phyloP scores from a whole-genome alignment of 2,329 filamentous ascomycete species.

The Scedosporium minutisporum region DNA sequence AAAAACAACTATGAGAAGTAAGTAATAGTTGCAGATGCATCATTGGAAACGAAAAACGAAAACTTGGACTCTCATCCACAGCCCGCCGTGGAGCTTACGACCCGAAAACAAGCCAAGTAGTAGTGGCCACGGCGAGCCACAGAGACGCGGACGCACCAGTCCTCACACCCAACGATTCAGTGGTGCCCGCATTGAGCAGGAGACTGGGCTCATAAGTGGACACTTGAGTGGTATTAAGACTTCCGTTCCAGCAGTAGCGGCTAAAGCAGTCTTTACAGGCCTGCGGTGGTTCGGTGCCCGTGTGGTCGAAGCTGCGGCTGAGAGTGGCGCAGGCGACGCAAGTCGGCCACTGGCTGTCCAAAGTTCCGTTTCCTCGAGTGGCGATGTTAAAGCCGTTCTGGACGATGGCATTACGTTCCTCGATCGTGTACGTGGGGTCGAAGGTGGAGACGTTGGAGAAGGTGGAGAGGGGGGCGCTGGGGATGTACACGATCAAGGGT shows the following conservation, averaged over 20 bases:
- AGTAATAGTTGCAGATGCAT: not conserved
- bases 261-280: conserved; percentile 69
- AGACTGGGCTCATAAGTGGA: conserved; percentile 6
- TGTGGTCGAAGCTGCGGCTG: conserved; percentile 63
- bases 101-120: not conserved
- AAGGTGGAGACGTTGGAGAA: conserved; percentile 75
- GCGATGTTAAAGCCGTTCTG: conserved; percentile 76
- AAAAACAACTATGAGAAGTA: not conserved
- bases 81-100: not conserved
- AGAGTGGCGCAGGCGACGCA: conserved; percentile 87
- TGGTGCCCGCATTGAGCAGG: not conserved
- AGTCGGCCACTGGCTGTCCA: conserved; percentile 63
- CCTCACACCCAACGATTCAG: not conserved
- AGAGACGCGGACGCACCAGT: not conserved
- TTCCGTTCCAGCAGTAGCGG: conserved; percentile 92
- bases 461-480: conserved; percentile 71
- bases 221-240: not conserved
- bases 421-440: conserved; percentile 50
- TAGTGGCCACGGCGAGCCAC: not conserved
- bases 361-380: conserved; percentile 72
- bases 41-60: not conserved
- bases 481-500: conserved; percentile 81
- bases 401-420: conserved; percentile 69
- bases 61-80: not conserved
- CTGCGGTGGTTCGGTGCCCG: conserved; percentile 56